Conservation (phyloP, 495 filamentous ascomycete species). For the Penicillium verhagenii region DNA sequence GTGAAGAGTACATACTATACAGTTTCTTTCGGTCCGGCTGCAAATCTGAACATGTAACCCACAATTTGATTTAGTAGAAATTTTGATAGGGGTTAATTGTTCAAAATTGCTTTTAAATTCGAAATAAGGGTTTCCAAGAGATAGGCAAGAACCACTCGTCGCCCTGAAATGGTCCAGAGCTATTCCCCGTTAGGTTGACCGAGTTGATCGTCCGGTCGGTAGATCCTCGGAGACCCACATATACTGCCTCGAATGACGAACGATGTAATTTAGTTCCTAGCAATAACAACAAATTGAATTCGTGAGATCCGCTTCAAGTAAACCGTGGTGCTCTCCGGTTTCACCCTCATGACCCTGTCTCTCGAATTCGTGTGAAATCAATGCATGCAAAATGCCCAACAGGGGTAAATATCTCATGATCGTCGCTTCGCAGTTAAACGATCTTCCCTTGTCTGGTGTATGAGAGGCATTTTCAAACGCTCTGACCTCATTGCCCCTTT, state of each 20-base stretch:
- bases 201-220: conserved; percentile 17
- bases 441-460: no score
- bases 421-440: no score
- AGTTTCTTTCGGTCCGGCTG: not conserved
- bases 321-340: not conserved
- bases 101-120: no score
- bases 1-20: not conserved
- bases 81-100: no score
- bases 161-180: not conserved
- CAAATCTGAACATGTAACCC: no score
- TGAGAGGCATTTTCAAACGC: not conserved
- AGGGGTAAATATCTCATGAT: not conserved
- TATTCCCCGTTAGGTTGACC: conserved; percentile 20
- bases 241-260: conserved; percentile 8
- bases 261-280: not conserved
- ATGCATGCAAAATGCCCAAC: not conserved
- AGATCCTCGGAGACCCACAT: conserved; percentile 18
- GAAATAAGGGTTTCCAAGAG: no score
- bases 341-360: not conserved
- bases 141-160: not conserved
- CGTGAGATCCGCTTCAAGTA: not conserved
- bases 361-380: not conserved
- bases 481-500: not conserved
- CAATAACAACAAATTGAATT: conserved; percentile 1
- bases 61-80: no score